phyloP scores from a whole-genome alignment of 331 rosid genomes.

The Erythrophleum ivorense region DNA sequence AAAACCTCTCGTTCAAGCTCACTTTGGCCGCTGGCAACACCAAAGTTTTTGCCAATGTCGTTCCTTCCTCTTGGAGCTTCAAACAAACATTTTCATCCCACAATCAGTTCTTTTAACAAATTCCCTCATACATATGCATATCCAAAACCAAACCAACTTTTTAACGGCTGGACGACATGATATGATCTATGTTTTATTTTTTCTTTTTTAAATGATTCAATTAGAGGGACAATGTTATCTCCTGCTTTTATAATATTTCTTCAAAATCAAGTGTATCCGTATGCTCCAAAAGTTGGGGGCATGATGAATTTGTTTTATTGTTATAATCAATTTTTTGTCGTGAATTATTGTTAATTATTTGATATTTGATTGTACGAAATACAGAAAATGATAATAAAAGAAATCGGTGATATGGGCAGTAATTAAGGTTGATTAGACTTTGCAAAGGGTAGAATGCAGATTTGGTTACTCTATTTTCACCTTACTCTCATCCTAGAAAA shows the following conservation, averaged over 20 bases:
- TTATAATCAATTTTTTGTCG: neutral
- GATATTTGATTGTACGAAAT: neutral
- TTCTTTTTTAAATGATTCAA: neutral
- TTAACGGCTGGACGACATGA: neutral
- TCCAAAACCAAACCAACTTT: constrained; percentile 29
- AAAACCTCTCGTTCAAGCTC: constrained; percentile 74
- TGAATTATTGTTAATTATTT: neutral
- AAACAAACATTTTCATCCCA: constrained; percentile 79
- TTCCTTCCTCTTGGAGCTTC: constrained; percentile 79
- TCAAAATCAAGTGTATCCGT: neutral
- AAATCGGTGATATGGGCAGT: too few species aligned
- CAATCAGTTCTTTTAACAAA: constrained; percentile 53
- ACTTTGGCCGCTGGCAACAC: constrained; percentile 61
- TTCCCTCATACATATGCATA: too few species aligned
- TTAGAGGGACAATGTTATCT: neutral
- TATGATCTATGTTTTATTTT: neutral
- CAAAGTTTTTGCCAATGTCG: constrained; percentile 55
- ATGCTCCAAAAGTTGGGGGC: neutral
- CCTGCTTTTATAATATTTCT: neutral
- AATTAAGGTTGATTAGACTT: too few species aligned
- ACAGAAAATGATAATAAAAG: neutral
- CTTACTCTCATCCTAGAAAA: too few species aligned
- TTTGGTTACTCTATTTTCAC: too few species aligned
- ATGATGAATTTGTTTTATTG: neutral
- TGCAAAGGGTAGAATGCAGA: too few species aligned